Evolutionary conservation across 1,284 basidiomycete species (phyloP), one percentile per base, ranked within the genome.

Genomic region (Puccinia horiana): DNA sequence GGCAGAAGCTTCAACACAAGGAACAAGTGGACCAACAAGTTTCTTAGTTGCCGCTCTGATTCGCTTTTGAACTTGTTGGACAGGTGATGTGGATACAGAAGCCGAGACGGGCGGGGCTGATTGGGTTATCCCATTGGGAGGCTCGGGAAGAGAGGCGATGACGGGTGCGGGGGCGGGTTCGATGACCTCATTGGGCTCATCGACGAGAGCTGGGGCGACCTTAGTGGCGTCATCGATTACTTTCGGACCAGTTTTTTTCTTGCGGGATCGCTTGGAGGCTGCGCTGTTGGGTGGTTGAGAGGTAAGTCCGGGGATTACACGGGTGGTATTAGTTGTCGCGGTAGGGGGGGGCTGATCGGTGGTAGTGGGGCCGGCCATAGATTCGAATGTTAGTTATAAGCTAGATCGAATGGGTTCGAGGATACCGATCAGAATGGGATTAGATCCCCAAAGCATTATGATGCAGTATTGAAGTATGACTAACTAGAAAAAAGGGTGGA

Each of bases 11-110:
- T 47, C 1, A 35, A 16, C 2, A 8, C 2, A 2, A 6, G 26
- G 12, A 35, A 42, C 42, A 1, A 37, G 29, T 16, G 0, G 56
- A 83, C 83, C 74, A 49, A 86, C 86, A n/a, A 86, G 61, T 82
- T 86, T 86, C 83, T 86, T 86, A 77, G 83, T 84, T 40, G 83
- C 83, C 5, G 85, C 84, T 58, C 85, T 83, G 67, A 86, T 61
- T 32, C 85, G 72, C 80, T 86, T 86, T 65, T 79, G 76, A n/a
- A 84, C 81, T 78, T 83, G 74, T 81, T 78, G 81, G 35, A 74
- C 73, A n/a, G 65, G 72, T 49, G 69, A 61, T 40, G 76, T 69
- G 67, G 67, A 81, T 54, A 54, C 56, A 63, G 77, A 83, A 37
- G 58, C 67, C 63, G 83, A 69, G 47, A 77, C 16, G 61, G 74